Base-by-base conservation (phyloP, 2,329 filamentous ascomycete genomes). In the Fusarium humuli region DNA sequence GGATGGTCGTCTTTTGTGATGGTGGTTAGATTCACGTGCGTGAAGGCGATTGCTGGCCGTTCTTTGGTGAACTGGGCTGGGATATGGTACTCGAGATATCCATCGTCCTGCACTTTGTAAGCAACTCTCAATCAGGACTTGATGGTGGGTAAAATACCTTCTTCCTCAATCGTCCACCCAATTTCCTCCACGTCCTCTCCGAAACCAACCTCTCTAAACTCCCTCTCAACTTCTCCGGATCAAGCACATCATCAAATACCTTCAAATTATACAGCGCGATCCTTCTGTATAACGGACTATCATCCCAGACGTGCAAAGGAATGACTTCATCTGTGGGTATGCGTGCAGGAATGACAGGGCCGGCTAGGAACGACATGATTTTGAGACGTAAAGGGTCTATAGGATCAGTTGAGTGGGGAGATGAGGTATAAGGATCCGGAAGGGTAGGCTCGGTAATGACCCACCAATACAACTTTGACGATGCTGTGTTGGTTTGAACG, bases 241-340 rank as follows among this genome's bases (percentile, higher is more conserved):
- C 59, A 13, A 71, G 52, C 1, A 71, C 55, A 12, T 58, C 66
- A 3, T 67, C 66, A 40, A 71, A 67, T 2, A 67, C 66, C 5
- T 67, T 69, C 7, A 64, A 56, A 37, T 66, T 58, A n/a, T 63
- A 60, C 58, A 71, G 46, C 6, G 62, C 65, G 7, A 66, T 63
- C 16, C 61, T 57, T 40, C 69, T 49, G 3, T 64, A 57, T 6
- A 69, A 37, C 12, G 59, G 65, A 10, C 53, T 69, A 22, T 55
- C 45, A 22, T 71, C 68, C n/a, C 69, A 67, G 52, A 53, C 60
- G 13, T 71, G 66, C 16, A 71, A 41, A 9, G 68, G 58, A 8
- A 60, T 46, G 8, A 69, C 42, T 25, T 57, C 44, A 46, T 71
- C 68, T 7, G 49, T 50, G 10, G 57, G 41, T 14, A 48, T 2